Evolutionary conservation across 176 grass and related monocot species (phyloP), one percentile per base, ranked within the genome.

Genomic region (Zea mays): DNA sequence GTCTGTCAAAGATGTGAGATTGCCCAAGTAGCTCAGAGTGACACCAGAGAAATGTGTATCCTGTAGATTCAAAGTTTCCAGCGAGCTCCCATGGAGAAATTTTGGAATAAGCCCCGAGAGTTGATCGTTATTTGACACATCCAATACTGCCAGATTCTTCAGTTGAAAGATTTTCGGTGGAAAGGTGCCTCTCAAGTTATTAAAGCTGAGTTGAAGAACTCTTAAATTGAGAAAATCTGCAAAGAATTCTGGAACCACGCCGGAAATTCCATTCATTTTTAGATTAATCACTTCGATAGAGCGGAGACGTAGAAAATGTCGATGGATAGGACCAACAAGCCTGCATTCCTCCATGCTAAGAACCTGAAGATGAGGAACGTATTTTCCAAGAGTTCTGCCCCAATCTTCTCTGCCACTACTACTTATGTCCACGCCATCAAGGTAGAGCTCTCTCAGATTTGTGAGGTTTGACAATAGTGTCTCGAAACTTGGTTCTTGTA

Each of bases 381-480:
- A 81, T 20, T 49, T 54, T 55, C 81, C 21, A 12, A 85, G 52
- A 17, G 58, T 15, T 5, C 11, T 3, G 19, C 5, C 52, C 52
- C 52, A 55, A 7, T 55, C 17, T 55, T 19, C 17, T n/a, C 7
- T 7, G 2, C 16, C 17, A 55, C 52, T 55, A 8, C 5, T 27
- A 27, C 27, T 27, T 27, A 55, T 55, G 17, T 55, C 2, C 52
- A 55, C 52, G n/a, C 17, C 17, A 2, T 55, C 52, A 55, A 55
- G 52, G 52, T 55, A 56, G 54, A 56, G 17, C 54, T 56, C 54
- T 56, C 54, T 56, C 54, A 56, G 20, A 77, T 82, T 82, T 16
- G 65, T 82, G 5, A 87, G 79, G 66, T 87, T 82, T 15, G 65
- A 43, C 40, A 87, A 41, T 2, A 82, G 38, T 16, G 21, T 59